Conservation (phyloP, 2,329 filamentous ascomycete species). For the Plectosphaerella sp. region DNA sequence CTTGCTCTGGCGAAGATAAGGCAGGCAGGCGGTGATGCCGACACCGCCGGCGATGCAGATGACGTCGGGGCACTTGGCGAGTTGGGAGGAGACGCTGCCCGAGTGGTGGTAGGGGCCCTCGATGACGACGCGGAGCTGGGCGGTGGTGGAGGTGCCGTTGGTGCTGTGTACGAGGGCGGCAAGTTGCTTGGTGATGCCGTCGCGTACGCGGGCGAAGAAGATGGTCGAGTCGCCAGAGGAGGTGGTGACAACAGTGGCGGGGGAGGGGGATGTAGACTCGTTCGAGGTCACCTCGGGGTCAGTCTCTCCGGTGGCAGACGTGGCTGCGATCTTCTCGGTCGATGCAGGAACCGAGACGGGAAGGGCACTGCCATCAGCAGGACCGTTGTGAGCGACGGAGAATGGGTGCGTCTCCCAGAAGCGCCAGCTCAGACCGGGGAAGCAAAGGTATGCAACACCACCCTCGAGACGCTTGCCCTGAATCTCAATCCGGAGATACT, state of each 20-base stretch:
- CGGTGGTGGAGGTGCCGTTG: background rate
- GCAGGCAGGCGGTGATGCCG: conserved; percentile 23
- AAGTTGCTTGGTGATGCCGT: conserved; percentile 17
- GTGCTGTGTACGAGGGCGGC: background rate
- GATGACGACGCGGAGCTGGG: background rate
- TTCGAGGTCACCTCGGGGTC: background rate
- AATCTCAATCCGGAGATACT: conserved; percentile 26
- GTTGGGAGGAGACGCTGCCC: conserved; percentile 5
- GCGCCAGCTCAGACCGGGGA: conserved; percentile 26
- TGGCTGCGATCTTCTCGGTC: background rate
- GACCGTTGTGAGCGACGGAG: conserved; percentile 16
- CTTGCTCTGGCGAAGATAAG: conserved; percentile 14
- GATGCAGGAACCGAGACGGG: background rate
- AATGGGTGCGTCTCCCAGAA: conserved; percentile 33
- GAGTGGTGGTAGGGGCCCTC: conserved; percentile 20
- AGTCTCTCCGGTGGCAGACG: background rate
- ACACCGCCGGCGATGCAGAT: conserved; percentile 27
- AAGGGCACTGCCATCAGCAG: background rate
- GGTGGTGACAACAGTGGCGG: too few species aligned
- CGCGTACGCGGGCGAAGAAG: conserved; percentile 18
- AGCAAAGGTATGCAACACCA: conserved; percentile 28
- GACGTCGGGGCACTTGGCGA: conserved; percentile 18
- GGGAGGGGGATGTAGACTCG: background rate
- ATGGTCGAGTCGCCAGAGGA: conserved; percentile 4
- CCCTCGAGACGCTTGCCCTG: conserved; percentile 12